Conservation (phyloP, 805 yeast species). For the Henningerozyma blattae region DNA sequence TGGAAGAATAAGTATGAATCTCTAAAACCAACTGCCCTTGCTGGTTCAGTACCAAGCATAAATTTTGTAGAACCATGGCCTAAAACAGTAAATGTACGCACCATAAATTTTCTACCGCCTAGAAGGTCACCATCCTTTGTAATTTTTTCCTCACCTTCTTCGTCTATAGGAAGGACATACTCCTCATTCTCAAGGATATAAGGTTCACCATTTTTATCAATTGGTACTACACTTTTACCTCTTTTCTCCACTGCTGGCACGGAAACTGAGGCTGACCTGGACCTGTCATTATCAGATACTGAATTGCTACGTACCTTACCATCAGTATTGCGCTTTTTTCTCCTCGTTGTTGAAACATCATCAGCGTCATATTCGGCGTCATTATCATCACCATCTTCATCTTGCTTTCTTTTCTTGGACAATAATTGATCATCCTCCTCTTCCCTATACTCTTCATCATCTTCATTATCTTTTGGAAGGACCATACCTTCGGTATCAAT, state of each 20-base stretch:
- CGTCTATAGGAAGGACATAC: conserved; percentile 62
- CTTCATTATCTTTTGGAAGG: conserved; percentile 20
- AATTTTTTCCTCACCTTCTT: conserved; percentile 66
- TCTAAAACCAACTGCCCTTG: conserved; percentile 86
- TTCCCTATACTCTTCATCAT: conserved; percentile 11
- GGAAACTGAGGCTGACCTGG: background rate
- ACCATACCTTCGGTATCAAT: conserved; percentile 21
- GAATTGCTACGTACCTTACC: background rate
- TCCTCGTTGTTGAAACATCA: conserved; percentile 4
- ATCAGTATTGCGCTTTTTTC: background rate
- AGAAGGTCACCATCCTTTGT: conserved; percentile 50
- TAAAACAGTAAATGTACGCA: conserved; percentile 49
- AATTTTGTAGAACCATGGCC: conserved; percentile 54
- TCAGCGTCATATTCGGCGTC: conserved; percentile 11
- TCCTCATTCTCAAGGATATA: conserved; percentile 56
- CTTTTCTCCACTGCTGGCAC: background rate
- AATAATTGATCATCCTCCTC: conserved; percentile 19
- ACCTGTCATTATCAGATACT: background rate
- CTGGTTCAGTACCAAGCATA: conserved; percentile 94
- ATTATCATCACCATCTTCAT: conserved; percentile 5
- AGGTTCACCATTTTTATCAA: conserved; percentile 61
- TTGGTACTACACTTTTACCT: conserved; percentile 29
- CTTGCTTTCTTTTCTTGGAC: conserved; percentile 11
- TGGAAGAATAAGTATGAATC: conserved; percentile 86
- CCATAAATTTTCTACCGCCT: conserved; percentile 66